Conservation (phyloP, 768 basidiomycete genomes). For the Lactarius deliciosus region DNA sequence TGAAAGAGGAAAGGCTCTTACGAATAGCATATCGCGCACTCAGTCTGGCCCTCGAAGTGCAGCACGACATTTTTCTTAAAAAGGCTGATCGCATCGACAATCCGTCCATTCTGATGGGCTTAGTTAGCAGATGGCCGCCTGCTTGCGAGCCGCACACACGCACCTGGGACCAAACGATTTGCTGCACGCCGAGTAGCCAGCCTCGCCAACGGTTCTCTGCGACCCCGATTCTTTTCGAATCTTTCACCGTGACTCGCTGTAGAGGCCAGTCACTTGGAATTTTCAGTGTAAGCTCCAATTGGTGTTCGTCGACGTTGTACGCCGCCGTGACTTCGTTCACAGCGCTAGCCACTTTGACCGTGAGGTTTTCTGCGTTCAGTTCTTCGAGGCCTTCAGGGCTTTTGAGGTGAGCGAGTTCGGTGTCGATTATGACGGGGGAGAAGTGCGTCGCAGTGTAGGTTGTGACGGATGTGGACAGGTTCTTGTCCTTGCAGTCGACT, state of each 20-base stretch:
- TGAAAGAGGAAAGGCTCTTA: slow-evolving; percentile 39
- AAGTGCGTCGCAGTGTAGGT: slow-evolving; percentile 81
- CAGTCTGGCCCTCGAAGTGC: slow-evolving; percentile 94
- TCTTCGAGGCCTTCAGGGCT: slow-evolving; percentile 52
- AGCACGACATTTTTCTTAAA: slow-evolving; percentile 94
- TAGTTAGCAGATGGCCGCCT: neutral
- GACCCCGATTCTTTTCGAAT: slow-evolving; percentile 81
- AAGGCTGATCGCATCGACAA: slow-evolving; percentile 81
- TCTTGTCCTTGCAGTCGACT: slow-evolving; percentile 83
- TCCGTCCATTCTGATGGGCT: slow-evolving; percentile 71
- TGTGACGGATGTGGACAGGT: slow-evolving; percentile 73
- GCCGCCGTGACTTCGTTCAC: slow-evolving; percentile 81
- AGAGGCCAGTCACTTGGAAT: slow-evolving; percentile 92
- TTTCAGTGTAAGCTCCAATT: slow-evolving; percentile 82
- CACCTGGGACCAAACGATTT: slow-evolving; percentile 86
- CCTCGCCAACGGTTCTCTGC: slow-evolving; percentile 88
- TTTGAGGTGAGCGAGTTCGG: slow-evolving; percentile 77
- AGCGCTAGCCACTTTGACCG: slow-evolving; percentile 69
- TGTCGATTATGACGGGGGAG: slow-evolving; percentile 82
- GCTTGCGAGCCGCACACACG: slow-evolving; percentile 32
- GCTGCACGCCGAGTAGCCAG: slow-evolving; percentile 92
- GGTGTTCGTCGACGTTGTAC: slow-evolving; percentile 91
- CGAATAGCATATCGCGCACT: slow-evolving; percentile 97
- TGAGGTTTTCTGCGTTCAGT: slow-evolving; percentile 72
- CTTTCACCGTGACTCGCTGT: slow-evolving; percentile 82